A percentile compares a stretch with the other conserved stretches of the same genome.
phyloP scores from a whole-genome alignment of 2,329 filamentous ascomycete genomes.

The Ceratocystis cacaofunesta region DNA sequence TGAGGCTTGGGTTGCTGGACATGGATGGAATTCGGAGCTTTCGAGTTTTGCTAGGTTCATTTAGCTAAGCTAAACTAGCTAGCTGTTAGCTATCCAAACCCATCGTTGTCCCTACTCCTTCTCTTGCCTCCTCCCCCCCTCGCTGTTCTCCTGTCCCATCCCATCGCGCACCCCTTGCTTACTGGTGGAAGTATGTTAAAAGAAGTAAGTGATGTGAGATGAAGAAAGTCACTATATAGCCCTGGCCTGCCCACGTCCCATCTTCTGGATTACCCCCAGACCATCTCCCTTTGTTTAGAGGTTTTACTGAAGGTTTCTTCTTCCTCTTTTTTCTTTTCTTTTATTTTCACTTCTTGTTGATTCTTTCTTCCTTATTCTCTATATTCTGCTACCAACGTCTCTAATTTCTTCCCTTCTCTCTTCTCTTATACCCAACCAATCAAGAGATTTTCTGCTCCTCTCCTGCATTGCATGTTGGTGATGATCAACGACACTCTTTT shows the following conservation, averaged over 20 bases:
- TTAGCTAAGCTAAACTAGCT: not conserved
- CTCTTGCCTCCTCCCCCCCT: not conserved
- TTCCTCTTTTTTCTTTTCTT: not conserved
- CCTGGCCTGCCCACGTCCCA: not conserved
- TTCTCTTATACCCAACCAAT: not conserved
- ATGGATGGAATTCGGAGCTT: not conserved
- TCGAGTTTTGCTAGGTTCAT: not conserved
- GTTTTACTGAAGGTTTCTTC: not conserved
- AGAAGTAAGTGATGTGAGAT: constrained; percentile 1
- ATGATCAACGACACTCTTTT: constrained; percentile 2
- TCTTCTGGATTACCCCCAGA: not conserved
- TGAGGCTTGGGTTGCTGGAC: not conserved
- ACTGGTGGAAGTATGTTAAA: not conserved
- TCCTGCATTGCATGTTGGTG: not conserved
- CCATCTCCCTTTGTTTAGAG: not conserved
- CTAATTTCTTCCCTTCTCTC: not conserved
- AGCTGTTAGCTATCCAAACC: not conserved
- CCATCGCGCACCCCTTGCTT: not conserved
- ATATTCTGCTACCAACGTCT: not conserved
- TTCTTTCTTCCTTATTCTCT: not conserved
- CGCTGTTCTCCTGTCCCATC: not conserved
- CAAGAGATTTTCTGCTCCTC: not conserved
- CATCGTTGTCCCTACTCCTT: not conserved
- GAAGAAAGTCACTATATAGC: constrained; percentile 6
- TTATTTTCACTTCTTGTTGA: not conserved